Conservation (phyloP, 352 stramenopile species). For the Pythium volutum region DNA sequence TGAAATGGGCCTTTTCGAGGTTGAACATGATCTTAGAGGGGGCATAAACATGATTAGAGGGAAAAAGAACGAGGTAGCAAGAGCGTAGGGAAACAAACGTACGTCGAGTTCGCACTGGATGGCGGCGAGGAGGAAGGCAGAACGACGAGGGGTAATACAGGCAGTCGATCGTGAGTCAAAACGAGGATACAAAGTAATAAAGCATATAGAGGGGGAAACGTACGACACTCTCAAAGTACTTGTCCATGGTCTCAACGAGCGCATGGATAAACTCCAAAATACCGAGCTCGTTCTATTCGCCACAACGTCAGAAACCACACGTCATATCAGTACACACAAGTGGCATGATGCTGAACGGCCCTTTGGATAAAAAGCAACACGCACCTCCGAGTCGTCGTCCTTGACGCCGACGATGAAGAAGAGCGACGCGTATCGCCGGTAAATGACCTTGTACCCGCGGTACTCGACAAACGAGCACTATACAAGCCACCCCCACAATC, state of each 20-base stretch:
- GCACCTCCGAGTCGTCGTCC: constrained; percentile 90
- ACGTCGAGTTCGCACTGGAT: constrained; percentile 82
- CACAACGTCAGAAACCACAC: neutral
- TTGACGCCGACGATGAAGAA: constrained; percentile 99
- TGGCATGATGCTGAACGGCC: neutral
- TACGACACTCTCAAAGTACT: constrained; percentile 98
- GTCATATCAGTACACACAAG: neutral
- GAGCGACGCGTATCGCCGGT: constrained; percentile 98
- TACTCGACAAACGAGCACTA: constrained; percentile 99
- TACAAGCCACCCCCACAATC: constrained; percentile 4
- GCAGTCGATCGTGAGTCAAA: no score
- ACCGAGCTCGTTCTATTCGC: constrained; percentile 96
- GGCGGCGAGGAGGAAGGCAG: neutral
- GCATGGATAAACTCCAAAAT: constrained; percentile 99
- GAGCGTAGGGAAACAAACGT: constrained; percentile 18
- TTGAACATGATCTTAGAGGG: constrained; percentile 89
- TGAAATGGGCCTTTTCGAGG: constrained; percentile 90
- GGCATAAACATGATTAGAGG: neutral
- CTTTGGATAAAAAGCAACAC: neutral
- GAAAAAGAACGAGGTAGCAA: neutral
- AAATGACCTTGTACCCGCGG: constrained; percentile 98
- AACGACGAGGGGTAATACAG: neutral
- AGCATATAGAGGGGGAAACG: constrained; percentile 19
- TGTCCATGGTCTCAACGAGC: constrained; percentile 99
- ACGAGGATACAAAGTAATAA: neutral